Percentiles rank a stretch among this genome's conserved stretches.
These are phyloP conservation scores for Euptelea pleiosperma DNA, from an alignment of 164 flowering plant genomes.

Conservation along the genomic window DNA sequence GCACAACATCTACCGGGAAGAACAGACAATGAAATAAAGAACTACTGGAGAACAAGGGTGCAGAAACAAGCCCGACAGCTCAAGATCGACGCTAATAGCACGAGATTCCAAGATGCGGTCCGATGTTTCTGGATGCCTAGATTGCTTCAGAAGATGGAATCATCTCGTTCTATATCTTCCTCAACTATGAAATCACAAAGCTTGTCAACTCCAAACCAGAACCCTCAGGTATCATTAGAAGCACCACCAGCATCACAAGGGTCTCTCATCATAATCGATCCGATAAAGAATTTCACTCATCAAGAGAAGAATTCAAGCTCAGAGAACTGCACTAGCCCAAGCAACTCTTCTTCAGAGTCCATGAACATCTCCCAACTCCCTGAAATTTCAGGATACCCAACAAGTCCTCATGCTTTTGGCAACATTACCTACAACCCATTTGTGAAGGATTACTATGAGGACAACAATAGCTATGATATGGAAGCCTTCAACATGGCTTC, in stretches of 20 bases:
- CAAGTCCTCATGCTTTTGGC: conserved; percentile 18
- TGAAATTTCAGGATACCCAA: conserved; percentile 27
- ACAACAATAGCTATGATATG: conserved; percentile 26
- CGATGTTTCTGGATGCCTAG: conserved; percentile 57
- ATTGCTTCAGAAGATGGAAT: conserved; percentile 45
- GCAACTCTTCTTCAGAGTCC: conserved; percentile 26
- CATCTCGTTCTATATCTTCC: conserved; percentile 12
- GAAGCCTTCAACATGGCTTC: conserved; percentile 22
- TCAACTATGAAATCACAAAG: conserved; percentile 13
- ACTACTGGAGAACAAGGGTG: conserved; percentile 80
- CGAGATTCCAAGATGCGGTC: conserved; percentile 45
- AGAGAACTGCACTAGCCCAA: conserved; percentile 18
- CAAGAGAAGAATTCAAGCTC: conserved; percentile 13
- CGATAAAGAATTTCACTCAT: neutral
- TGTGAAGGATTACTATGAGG: conserved; percentile 16
- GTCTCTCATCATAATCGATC: too few relatives aligned
- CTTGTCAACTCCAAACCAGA: neutral
- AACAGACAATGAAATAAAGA: conserved; percentile 85
- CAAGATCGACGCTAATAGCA: conserved; percentile 51
- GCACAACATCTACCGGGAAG: conserved; percentile 74
- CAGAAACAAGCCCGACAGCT: conserved; percentile 73
- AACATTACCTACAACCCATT: conserved; percentile 10
- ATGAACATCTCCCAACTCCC: conserved; percentile 20
- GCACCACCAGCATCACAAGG: too few relatives aligned
- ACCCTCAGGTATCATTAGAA: too few relatives aligned